Conservation (phyloP, 2,329 filamentous ascomycete genomes). For the Tolypocladium cylindrosporum region DNA sequence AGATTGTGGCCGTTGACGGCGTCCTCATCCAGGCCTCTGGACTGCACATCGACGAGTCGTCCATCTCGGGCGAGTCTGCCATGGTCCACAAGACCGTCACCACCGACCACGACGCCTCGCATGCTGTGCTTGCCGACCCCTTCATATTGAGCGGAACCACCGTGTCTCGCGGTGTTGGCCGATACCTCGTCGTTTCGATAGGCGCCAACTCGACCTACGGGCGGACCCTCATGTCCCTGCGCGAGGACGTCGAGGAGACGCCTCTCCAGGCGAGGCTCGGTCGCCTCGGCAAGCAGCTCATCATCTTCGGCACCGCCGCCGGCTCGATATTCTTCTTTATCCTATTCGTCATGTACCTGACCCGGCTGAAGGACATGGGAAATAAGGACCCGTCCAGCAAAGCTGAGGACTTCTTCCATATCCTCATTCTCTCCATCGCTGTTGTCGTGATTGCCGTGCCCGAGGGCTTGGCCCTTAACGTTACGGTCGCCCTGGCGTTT, state of each 20-base stretch:
- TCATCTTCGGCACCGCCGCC: constrained; percentile 28
- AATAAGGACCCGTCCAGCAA: constrained; percentile 36
- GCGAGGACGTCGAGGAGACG: constrained; percentile 67
- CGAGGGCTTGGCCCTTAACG: constrained; percentile 50
- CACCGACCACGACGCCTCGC: constrained; percentile 48
- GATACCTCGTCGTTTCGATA: constrained; percentile 65
- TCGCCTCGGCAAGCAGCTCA: constrained; percentile 65
- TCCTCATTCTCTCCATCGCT: constrained; percentile 48
- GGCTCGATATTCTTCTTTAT: constrained; percentile 31
- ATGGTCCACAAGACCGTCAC: constrained; percentile 53
- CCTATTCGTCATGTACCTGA: constrained; percentile 29
- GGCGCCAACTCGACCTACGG: constrained; percentile 67
- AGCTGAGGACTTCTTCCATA: constrained; percentile 46
- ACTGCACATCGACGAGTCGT: constrained; percentile 61
- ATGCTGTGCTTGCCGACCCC: constrained; percentile 50
- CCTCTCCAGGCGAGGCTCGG: constrained; percentile 72
- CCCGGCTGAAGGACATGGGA: constrained; percentile 15
- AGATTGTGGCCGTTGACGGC: constrained; percentile 61
- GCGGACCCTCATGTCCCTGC: constrained; percentile 68
- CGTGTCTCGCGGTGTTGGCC: constrained; percentile 65
- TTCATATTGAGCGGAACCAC: constrained; percentile 76
- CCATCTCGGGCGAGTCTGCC: constrained; percentile 67
- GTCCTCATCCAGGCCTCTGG: constrained; percentile 48
- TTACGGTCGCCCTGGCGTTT: constrained; percentile 52
- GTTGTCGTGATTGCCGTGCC: constrained; percentile 51